Conservation (phyloP, 192 early-diverging fungal genomes). For the Coemansia javaensis region DNA sequence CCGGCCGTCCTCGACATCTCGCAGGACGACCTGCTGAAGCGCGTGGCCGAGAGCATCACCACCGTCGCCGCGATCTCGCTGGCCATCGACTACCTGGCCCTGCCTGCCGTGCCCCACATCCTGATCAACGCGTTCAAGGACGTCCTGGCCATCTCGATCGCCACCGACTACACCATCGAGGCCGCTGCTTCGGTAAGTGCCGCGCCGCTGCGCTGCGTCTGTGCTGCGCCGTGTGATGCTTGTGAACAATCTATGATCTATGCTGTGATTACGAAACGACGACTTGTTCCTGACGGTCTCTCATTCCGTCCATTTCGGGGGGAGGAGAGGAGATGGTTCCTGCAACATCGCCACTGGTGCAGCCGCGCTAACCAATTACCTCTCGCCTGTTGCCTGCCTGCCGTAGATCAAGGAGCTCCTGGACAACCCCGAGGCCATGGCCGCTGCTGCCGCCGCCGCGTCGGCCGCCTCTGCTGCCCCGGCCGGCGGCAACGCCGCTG, state of each 20-base stretch:
- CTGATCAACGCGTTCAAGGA: conserved; percentile 98
- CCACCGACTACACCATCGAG: conserved; percentile 86
- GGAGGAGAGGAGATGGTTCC: conserved; percentile 26
- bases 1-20: conserved; percentile 87
- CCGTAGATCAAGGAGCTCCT: conserved; percentile 88
- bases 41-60: conserved; percentile 66
- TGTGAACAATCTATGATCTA: conserved; percentile 48
- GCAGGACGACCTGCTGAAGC: conserved; percentile 61
- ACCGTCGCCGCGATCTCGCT: conserved; percentile 80
- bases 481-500: conserved; percentile 56
- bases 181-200: conserved; percentile 70
- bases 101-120: conserved; percentile 91
- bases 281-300: conserved; percentile 78
- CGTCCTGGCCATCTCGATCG: conserved; percentile 82
- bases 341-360: too few relatives aligned
- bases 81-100: conserved; percentile 67
- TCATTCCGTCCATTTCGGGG: too few relatives aligned
- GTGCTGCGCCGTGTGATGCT: conserved; percentile 27
- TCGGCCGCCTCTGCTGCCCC: conserved; percentile 58
- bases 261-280: conserved; percentile 57
- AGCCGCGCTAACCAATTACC: too few relatives aligned
- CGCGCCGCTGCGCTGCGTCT: background rate
- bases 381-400: background rate
- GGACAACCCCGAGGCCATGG: conserved; percentile 85
- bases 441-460: conserved; percentile 73